These are phyloP conservation scores for Curvularia sp. DNA, from an alignment of 2,329 filamentous ascomycete genomes.

Conservation along the genomic window DNA sequence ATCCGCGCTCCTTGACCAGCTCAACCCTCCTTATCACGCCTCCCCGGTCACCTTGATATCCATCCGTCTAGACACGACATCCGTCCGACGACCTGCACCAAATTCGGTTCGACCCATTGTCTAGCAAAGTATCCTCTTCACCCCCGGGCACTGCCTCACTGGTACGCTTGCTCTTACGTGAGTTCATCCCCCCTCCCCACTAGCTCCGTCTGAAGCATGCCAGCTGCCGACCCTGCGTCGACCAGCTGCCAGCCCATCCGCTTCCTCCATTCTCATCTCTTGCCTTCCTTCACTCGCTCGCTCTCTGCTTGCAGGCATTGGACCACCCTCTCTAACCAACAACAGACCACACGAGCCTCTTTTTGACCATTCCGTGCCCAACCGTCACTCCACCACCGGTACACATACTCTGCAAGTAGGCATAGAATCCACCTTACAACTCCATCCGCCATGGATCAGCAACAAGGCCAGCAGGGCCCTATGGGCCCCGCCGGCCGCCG, in stretches of 20 bases:
- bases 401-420: slow-evolving; percentile 31
- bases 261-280: slow-evolving; percentile 8
- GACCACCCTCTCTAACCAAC: slow-evolving; percentile 25
- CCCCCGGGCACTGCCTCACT: slow-evolving; percentile 26
- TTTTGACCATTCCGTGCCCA: slow-evolving; percentile 34
- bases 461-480: slow-evolving; percentile 62
- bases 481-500: slow-evolving; percentile 82
- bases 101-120: slow-evolving; percentile 35
- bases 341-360: slow-evolving; percentile 37
- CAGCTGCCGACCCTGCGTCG: slow-evolving; percentile 31
- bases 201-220: slow-evolving; percentile 34
- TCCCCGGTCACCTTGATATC: slow-evolving; percentile 17
- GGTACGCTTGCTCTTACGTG: slow-evolving; percentile 36
- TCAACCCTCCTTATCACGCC: slow-evolving; percentile 45
- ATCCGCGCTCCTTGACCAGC: slow-evolving; percentile 50
- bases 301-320: background rate
- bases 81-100: slow-evolving; percentile 41
- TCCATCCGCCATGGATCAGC: slow-evolving; percentile 54
- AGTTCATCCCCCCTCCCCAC: slow-evolving; percentile 33
- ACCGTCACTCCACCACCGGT: slow-evolving; percentile 36
- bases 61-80: slow-evolving; percentile 25
- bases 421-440: slow-evolving; percentile 34
- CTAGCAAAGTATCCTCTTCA: slow-evolving; percentile 39
- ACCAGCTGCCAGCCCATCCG: slow-evolving; percentile 16
- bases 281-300: background rate